phyloP scores from a whole-genome alignment of 2,329 filamentous ascomycete species.

The Colletotrichum sp. region DNA sequence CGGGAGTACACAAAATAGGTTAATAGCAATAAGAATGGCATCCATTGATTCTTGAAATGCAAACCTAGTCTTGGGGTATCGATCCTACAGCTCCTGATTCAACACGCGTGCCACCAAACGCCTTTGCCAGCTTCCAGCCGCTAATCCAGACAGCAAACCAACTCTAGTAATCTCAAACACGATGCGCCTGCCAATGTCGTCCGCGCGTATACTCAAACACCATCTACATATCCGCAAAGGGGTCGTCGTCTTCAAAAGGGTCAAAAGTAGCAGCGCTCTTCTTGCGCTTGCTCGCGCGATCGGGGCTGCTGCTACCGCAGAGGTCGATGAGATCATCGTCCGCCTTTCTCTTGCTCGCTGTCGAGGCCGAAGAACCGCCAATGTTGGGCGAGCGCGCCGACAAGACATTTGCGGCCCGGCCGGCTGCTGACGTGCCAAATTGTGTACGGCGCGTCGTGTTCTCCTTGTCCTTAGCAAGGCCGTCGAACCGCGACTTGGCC shows the following conservation, averaged over 20 bases:
- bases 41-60: not conserved
- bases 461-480: not conserved
- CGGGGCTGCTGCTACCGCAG: not conserved
- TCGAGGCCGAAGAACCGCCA: not conserved
- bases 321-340: slow-evolving; percentile 15
- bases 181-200: not conserved
- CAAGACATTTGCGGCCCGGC: not conserved
- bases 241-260: slow-evolving; percentile 9
- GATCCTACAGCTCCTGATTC: not conserved
- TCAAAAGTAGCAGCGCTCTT: not conserved
- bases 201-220: not conserved
- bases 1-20: not conserved
- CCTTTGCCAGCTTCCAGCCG: not conserved
- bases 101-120: not conserved
- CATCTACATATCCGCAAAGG: slow-evolving; percentile 5
- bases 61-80: not conserved
- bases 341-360: not conserved
- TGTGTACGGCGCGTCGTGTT: not conserved
- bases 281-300: not conserved
- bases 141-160: not conserved
- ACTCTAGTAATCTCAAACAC: not conserved
- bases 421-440: not conserved
- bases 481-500: not conserved
- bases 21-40: not conserved
- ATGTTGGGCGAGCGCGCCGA: not conserved